Evolutionary conservation across 2,329 filamentous ascomycete genomes (phyloP).

Genomic region (Trichoderma sp.): DNA sequence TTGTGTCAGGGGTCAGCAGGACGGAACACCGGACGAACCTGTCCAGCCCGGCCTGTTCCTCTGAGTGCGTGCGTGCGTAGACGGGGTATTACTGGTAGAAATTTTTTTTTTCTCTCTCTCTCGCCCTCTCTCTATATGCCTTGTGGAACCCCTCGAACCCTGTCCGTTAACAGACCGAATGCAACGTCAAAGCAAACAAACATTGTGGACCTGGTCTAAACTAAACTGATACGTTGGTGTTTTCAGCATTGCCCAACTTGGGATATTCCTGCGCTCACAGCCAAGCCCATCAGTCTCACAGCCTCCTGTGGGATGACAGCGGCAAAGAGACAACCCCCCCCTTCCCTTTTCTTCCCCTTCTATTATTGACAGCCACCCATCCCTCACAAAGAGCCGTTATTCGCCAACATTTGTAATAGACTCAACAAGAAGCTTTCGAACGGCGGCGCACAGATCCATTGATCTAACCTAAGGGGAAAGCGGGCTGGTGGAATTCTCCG

Average conservation of each 20-base stretch:
- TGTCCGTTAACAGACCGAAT: neutral
- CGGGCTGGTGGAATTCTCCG: conserved; percentile 6
- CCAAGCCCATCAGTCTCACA: neutral
- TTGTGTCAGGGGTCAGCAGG: neutral
- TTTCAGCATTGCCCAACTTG: neutral
- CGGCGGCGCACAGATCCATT: neutral
- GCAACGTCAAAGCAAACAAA: neutral
- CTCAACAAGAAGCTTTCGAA: neutral
- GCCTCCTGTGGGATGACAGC: neutral
- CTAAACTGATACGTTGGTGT: neutral
- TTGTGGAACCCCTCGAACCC: neutral
- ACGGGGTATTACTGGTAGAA: neutral
- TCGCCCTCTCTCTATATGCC: neutral
- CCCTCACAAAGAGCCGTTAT: neutral
- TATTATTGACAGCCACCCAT: too few relatives aligned
- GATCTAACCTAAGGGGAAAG: neutral
- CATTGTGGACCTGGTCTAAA: neutral
- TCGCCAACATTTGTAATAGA: neutral
- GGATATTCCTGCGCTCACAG: neutral
- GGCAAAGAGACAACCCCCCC: neutral
- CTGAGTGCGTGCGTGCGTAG: neutral
- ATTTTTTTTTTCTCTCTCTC: neutral
- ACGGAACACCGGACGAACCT: neutral
- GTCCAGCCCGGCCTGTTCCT: neutral
- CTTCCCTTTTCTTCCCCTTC: too few relatives aligned